These are phyloP conservation scores for Gynochthodes officinalis DNA, from an alignment of 257 asterid species.

Conservation along the genomic window DNA sequence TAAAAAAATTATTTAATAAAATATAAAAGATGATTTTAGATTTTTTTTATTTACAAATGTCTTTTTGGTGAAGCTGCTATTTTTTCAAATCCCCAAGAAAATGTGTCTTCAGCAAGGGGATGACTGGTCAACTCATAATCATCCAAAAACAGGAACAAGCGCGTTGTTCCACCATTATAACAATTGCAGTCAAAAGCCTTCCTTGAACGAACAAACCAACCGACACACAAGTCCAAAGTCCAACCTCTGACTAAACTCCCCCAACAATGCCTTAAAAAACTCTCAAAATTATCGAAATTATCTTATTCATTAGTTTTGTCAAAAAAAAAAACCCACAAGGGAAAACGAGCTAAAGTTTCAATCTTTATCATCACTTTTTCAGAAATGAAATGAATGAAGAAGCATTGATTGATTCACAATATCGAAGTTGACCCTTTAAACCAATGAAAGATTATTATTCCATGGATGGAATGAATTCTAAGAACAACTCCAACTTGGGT, in stretches of 20 bases:
- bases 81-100: no score
- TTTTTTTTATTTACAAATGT: no score
- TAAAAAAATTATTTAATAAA: no score
- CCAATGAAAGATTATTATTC: neutral
- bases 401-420: neutral
- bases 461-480: conserved; percentile 19
- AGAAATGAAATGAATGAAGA: conserved; percentile 18
- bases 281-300: neutral
- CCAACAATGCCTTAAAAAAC: conserved; percentile 4
- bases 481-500: neutral
- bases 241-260: conserved; percentile 67
- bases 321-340: neutral
- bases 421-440: neutral
- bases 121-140: conserved; percentile 21
- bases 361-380: conserved; percentile 11
- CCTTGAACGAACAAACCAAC: conserved; percentile 41
- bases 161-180: conserved; percentile 14
- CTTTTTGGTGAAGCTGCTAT: no score
- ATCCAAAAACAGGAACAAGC: conserved; percentile 17
- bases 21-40: no score
- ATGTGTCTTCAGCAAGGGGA: no score
- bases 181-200: conserved; percentile 25
- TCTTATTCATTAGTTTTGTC: neutral
- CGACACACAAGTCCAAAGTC: conserved; percentile 60
- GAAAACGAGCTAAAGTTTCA: conserved; percentile 20